phyloP scores from a whole-genome alignment of 441 rosid genomes.

The Aleurites moluccanus region DNA sequence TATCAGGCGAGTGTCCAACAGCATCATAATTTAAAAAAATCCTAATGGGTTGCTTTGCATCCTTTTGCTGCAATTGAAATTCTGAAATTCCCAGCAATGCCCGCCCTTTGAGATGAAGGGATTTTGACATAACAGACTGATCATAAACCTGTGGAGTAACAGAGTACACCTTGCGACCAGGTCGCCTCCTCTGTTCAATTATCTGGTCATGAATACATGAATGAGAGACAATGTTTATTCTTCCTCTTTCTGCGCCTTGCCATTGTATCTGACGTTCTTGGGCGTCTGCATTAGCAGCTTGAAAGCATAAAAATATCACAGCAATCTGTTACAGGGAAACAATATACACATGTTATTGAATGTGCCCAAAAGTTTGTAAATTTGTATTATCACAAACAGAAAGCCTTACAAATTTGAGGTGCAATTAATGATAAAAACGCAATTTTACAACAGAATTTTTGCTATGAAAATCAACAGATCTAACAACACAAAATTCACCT shows the following conservation, averaged over 20 bases:
- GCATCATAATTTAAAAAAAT: constrained; percentile 97
- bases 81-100: constrained; percentile 60
- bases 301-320: constrained; percentile 50
- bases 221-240: constrained; percentile 54
- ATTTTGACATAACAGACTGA: constrained; percentile 39
- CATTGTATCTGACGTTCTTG: constrained; percentile 38
- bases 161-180: constrained; percentile 79
- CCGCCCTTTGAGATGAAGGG: constrained; percentile 64
- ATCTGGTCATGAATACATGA: constrained; percentile 98
- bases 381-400: background rate
- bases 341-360: background rate
- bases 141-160: constrained; percentile 92
- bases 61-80: constrained; percentile 34
- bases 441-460: background rate
- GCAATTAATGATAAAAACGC: background rate
- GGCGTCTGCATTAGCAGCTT: constrained; percentile 43
- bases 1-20: constrained; percentile 89
- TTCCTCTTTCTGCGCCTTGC: constrained; percentile 46
- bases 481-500: constrained; percentile 13
- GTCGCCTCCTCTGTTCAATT: constrained; percentile 80
- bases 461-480: constrained; percentile 25
- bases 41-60: constrained; percentile 84
- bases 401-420: constrained; percentile 6
- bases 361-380: background rate
- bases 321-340: constrained; percentile 49